These are phyloP conservation scores for Lablab purpureus DNA, from an alignment of 306 rosid species.

Conservation along the genomic window DNA sequence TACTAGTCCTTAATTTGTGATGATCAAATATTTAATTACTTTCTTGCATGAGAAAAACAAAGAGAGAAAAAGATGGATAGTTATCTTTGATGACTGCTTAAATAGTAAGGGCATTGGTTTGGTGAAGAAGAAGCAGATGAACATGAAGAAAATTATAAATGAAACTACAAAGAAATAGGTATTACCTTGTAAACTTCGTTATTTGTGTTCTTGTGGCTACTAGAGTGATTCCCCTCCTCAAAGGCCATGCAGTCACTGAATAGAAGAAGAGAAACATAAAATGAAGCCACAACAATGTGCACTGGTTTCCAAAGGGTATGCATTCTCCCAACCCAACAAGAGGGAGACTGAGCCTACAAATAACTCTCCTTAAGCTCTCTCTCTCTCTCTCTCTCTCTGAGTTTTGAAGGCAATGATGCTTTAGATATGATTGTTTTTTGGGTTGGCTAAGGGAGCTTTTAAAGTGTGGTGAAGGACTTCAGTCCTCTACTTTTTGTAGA, in stretches of 20 bases:
- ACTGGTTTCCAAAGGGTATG: constrained; percentile 42
- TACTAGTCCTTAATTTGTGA: constrained; percentile 17
- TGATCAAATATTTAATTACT: constrained; percentile 5
- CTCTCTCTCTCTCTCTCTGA: constrained; percentile 35
- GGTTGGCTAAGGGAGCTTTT: constrained; percentile 49
- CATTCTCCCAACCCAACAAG: constrained; percentile 59
- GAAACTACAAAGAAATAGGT: neutral
- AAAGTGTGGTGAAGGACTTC: constrained; percentile 46
- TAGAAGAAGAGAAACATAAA: constrained; percentile 58
- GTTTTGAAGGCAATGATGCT: constrained; percentile 45
- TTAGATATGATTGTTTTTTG: constrained; percentile 53
- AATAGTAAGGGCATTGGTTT: constrained; percentile 21
- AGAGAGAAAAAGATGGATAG: neutral
- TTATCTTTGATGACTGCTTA: neutral
- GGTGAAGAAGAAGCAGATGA: constrained; percentile 12
- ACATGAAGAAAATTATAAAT: constrained; percentile 5
- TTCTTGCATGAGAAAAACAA: neutral
- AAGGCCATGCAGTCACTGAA: constrained; percentile 61
- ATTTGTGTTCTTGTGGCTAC: constrained; percentile 48
- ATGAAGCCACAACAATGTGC: constrained; percentile 45
- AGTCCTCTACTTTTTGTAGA: constrained; percentile 43
- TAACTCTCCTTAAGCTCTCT: constrained; percentile 18
- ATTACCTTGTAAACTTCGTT: constrained; percentile 65
- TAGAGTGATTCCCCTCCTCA: constrained; percentile 51
- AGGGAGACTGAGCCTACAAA: neutral